Evolutionary conservation across 2,329 filamentous ascomycete genomes (phyloP), one percentile per base, ranked within the genome.

Genomic region (Xylaria sp.): DNA sequence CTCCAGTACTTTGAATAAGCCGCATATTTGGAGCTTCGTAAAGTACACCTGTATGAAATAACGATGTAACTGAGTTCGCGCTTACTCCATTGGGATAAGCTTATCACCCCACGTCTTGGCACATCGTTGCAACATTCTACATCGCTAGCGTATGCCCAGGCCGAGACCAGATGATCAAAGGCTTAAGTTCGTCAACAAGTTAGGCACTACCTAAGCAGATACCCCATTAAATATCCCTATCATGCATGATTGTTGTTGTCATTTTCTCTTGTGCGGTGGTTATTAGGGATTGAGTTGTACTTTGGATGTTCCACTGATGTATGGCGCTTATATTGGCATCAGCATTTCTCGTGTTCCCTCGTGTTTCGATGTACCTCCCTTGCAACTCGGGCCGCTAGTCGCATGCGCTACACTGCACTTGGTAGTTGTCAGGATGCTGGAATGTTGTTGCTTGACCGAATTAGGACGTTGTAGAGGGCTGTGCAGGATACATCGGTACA

Each of bases 271-370:
- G 4, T 23, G 34, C 1, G 7, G 34, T 44, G 37, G 10, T 5
- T 18, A 8, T 39, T 56, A 15, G 23, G 34, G 32, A 56, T 2
- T 46, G 41, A 46, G 18, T 18, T 4, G 13, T 46, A n/a, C 25
- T 44, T 20, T 57, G 7, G 13, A 44, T 57, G 37, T 57, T 57
- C 44, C 20, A 57, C 18, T 7, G 6, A 13, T 32, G 6, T 8
- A 57, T 18, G 5, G 54, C 20, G 7, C 34, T 18, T 18, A 41
- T 41, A 44, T 44, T 57, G 20, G 54, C 20, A 44, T 57, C 34
- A 28, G 20, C 37, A 44, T 58, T 58, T 46, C 56, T 58, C 56
- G 56, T 58, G 56, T 58, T 58, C 23, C 20, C 20, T 34, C 56
- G 46, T 48, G 46, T 48, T 46, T 46, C 15, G 10, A 41, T 41